Base-by-base conservation (phyloP, 2,329 filamentous ascomycete species). In the Epichloe amarillans region DNA sequence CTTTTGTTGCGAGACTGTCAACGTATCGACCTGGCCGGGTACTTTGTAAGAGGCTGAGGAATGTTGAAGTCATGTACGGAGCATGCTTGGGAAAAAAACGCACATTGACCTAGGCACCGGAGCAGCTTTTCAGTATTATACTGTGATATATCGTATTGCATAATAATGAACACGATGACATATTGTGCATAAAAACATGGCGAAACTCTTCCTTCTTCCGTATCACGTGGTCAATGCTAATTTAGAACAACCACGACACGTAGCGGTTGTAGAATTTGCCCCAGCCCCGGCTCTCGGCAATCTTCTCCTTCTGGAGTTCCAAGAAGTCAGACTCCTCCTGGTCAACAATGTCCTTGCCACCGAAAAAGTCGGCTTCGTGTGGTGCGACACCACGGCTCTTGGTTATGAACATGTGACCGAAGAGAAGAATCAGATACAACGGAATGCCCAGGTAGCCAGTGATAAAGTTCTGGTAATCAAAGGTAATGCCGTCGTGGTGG, bases 371-470 rank as follows among this genome's bases (percentile, higher is more conserved):
- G 35, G 76, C 82, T 58, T 79, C 72, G 53, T 75, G 67, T 0
- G 83, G 69, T 54, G 72, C 70, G 49, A 86, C 63, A 8, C 74
- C 71, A 59, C 76, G 72, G 55, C 69, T 76, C 65, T 74, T 73
- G 49, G 72, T 78, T 52, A 66, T 56, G 52, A 77, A 50, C 70
- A 86, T 86, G 69, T 84, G 83, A 0, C 83, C 84, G 52, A 82
- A 77, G 61, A 88, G 79, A 63, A 86, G 72, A 23, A 75, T 69
- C 17, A 89, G 65, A 65, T 88, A 90, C 21, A 90, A 66, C 1
- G 86, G 86, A 57, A 90, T 88, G 47, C 85, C 86, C 7, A 85
- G 70, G 64, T 89, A 89, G 26, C 83, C 83, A 0, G 83, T 88
- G 64, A 90, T 79, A 67, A 90, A 89, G 60, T 77, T 82, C 71